phyloP scores from a whole-genome alignment of 805 yeast species.

The Metschnikowia kofuensis region DNA sequence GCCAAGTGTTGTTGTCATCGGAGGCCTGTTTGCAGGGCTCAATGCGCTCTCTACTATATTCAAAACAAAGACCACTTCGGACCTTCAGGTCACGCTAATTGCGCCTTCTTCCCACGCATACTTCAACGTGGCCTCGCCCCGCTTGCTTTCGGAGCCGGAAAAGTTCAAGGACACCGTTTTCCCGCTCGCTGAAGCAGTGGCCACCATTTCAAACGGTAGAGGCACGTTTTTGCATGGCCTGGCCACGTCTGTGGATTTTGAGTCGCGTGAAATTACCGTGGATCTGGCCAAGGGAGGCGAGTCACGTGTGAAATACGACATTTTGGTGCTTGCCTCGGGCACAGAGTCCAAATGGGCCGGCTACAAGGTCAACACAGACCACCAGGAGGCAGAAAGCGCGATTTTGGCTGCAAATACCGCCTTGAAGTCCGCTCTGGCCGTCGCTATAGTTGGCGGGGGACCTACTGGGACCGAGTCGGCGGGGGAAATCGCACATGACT shows the following conservation, averaged over 20 bases:
- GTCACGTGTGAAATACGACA: constrained; percentile 23
- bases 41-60: constrained; percentile 24
- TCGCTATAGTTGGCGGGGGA: constrained; percentile 40
- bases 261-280: constrained; percentile 18
- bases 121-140: constrained; percentile 29
- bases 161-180: constrained; percentile 16
- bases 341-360: constrained; percentile 20
- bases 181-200: constrained; percentile 19
- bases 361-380: constrained; percentile 25
- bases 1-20: constrained; percentile 30
- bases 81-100: constrained; percentile 22
- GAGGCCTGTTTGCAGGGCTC: constrained; percentile 35
- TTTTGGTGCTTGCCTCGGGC: constrained; percentile 38
- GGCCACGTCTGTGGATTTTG: constrained; percentile 27
- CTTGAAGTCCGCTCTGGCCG: constrained; percentile 22
- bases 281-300: constrained; percentile 4
- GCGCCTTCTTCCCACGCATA: constrained; percentile 25
- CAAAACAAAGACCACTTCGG: neutral
- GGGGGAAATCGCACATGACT: constrained; percentile 31
- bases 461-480: constrained; percentile 37
- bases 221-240: constrained; percentile 23
- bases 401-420: constrained; percentile 16
- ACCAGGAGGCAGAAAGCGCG: constrained; percentile 15
- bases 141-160: constrained; percentile 29
- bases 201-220: constrained; percentile 16